Conservation (phyloP, 805 yeast genomes). For the Jamesozyma spencerorum region DNA sequence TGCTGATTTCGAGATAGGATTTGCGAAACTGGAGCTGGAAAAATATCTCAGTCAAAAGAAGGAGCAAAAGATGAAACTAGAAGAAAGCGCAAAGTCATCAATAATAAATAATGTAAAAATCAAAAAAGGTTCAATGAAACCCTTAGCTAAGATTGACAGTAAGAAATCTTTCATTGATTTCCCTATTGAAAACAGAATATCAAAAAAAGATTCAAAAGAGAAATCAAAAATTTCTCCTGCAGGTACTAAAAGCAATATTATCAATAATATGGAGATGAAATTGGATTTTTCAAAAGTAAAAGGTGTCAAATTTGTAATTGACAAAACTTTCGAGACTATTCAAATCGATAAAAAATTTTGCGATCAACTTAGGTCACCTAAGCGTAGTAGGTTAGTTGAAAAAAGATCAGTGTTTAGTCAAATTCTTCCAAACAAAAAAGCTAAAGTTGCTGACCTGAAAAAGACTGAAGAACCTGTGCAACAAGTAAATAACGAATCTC, state of each 20-base stretch:
- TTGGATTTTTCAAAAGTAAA: not conserved
- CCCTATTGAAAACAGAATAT: not conserved
- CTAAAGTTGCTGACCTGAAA: not conserved
- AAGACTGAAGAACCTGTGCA: not conserved
- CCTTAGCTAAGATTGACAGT: too few species aligned
- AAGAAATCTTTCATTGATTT: not conserved
- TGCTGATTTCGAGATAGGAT: conserved; percentile 3
- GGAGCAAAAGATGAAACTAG: not conserved
- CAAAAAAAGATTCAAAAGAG: too few species aligned
- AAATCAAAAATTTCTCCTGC: not conserved
- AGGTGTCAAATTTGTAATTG: conserved; percentile 7
- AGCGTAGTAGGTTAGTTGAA: not conserved
- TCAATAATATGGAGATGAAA: not conserved
- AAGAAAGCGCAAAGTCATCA: not conserved
- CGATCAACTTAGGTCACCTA: not conserved
- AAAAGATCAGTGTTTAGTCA: not conserved
- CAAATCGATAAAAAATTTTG: conserved; percentile 6
- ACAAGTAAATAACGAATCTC: not conserved
- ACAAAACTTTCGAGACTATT: conserved; percentile 10
- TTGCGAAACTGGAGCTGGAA: conserved; percentile 13
- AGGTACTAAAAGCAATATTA: not conserved
- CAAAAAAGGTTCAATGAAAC: too few species aligned
- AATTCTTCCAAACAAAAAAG: not conserved
- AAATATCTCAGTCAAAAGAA: conserved; percentile 5
- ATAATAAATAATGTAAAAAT: too few species aligned